These are phyloP conservation scores for Venturiaceae sp. DNA, from an alignment of 2,329 filamentous ascomycete species.

Conservation along the genomic window DNA sequence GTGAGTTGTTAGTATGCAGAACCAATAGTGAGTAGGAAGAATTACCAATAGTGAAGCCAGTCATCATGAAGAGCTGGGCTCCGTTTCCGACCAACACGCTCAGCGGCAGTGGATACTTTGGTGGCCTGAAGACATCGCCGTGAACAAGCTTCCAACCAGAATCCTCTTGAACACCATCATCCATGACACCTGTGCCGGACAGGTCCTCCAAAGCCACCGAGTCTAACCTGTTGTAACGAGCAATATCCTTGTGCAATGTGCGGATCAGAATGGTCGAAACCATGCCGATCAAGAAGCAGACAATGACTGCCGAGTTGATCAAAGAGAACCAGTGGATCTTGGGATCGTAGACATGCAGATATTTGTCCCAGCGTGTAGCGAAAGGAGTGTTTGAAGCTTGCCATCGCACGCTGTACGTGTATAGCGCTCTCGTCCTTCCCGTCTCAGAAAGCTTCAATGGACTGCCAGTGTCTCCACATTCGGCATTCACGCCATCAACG, in stretches of 20 bases:
- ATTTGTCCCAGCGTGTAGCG: slow-evolving; percentile 98
- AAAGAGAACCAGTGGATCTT: slow-evolving; percentile 99
- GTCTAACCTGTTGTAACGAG: slow-evolving; percentile 90
- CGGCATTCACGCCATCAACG: slow-evolving; percentile 43
- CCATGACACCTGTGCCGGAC: slow-evolving; percentile 58
- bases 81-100: slow-evolving; percentile 88
- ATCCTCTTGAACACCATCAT: slow-evolving; percentile 92
- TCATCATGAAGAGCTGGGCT: slow-evolving; percentile 95
- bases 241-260: slow-evolving; percentile 88
- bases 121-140: slow-evolving; percentile 90
- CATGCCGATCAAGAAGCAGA: slow-evolving; percentile 81
- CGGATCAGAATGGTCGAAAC: slow-evolving; percentile 87
- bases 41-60: slow-evolving; percentile 72
- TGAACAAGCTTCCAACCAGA: slow-evolving; percentile 98
- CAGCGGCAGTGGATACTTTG: slow-evolving; percentile 71
- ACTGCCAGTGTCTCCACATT: slow-evolving; percentile 48
- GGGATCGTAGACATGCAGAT: slow-evolving; percentile 91
- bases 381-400: slow-evolving; percentile 73
- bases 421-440: slow-evolving; percentile 59
- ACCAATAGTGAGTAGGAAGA: background rate
- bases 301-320: slow-evolving; percentile 90
- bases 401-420: slow-evolving; percentile 93
- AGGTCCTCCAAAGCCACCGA: slow-evolving; percentile 85
- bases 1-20: background rate
- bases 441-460: slow-evolving; percentile 57